These are phyloP conservation scores for Leccinum huronense DNA, from an alignment of 1,284 basidiomycete species.

Conservation along the genomic window DNA sequence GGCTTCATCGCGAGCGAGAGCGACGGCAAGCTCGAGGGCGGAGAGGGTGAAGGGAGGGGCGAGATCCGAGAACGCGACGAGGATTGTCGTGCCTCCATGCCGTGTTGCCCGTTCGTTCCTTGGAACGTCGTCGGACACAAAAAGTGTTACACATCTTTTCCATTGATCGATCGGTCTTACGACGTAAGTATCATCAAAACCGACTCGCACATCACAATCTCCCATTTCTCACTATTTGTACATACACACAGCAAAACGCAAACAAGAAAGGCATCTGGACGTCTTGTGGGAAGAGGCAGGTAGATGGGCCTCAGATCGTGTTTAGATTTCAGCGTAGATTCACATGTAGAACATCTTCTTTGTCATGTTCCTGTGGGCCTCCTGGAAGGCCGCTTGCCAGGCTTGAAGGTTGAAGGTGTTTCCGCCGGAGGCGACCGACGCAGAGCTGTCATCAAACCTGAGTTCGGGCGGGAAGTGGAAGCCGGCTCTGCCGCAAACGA, in stretches of 20 bases:
- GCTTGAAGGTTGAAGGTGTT: conserved; percentile 36
- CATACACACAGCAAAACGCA: conserved; percentile 45
- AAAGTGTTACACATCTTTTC: neutral
- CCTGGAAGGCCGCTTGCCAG: conserved; percentile 36
- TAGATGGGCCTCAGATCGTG: conserved; percentile 28
- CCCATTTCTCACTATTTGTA: conserved; percentile 9
- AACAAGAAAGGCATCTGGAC: conserved; percentile 60
- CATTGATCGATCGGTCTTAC: conserved; percentile 83
- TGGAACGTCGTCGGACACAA: neutral
- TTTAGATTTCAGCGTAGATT: neutral
- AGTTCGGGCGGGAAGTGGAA: conserved; percentile 45
- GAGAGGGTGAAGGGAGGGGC: neutral
- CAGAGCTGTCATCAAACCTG: conserved; percentile 36
- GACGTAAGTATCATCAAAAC: conserved; percentile 52
- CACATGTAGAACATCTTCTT: conserved; percentile 46
- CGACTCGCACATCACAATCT: conserved; percentile 5
- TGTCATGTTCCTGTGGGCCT: conserved; percentile 23
- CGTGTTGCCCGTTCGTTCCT: no score
- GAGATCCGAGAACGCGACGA: neutral
- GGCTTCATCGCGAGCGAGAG: neutral
- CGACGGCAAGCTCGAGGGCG: no score
- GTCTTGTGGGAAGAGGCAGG: conserved; percentile 49
- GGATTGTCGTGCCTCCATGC: no score
- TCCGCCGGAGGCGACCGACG: conserved; percentile 26
- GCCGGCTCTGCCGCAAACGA: conserved; percentile 49